Evolutionary conservation across 345 rosid genomes (phyloP), one percentile per base, ranked within the genome.

Genomic region (Syzygium aromaticum): DNA sequence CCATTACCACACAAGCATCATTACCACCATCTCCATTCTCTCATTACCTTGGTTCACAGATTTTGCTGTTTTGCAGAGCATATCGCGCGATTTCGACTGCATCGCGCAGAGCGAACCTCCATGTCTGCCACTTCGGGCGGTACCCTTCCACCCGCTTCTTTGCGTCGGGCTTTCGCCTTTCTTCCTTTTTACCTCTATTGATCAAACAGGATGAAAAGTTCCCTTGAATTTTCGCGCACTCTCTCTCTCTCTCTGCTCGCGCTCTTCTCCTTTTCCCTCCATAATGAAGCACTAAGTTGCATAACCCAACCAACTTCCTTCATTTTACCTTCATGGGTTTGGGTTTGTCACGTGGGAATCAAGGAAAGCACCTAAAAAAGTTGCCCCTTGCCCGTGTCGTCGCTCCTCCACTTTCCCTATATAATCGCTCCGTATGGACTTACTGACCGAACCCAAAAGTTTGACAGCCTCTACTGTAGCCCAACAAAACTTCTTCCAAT

Each of bases 41-140:
- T 49, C 59, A 49, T 38, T 73, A n/a, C 21, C 16, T 52, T 43
- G 21, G 21, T 13, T 51, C 51, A 52, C 52, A n/a, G 17, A 43
- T 61, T 49, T 49, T 53, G 54, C 89, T 89, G 88, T 56, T 86
- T 87, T 85, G 49, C 54, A 52, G 46, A 86, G 30, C 23, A 43
- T 30, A 12, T 90, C 87, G 88, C 64, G 78, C 52, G 54, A 88
- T 73, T 38, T 40, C 82, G 21, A 73, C 27, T 38, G 82, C 27
- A 21, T 73, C 25, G 22, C 82, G 49, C 91, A 86, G 92, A 51
- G 88, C 87, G 88, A 90, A 61, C 89, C 89, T 88, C 92, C 92
- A 61, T 94, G 99, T 94, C 95, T 92, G 91, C 98, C 98, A 95
- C 96, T 94, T 88, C 84, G 89, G 89, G 30, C 73, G 3, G 61